A percentile compares a stretch with the other conserved stretches of the same genome.
Evolutionary conservation across 1,284 basidiomycete species (phyloP).

Genomic region (Pseudozyma hubeiensis): DNA sequence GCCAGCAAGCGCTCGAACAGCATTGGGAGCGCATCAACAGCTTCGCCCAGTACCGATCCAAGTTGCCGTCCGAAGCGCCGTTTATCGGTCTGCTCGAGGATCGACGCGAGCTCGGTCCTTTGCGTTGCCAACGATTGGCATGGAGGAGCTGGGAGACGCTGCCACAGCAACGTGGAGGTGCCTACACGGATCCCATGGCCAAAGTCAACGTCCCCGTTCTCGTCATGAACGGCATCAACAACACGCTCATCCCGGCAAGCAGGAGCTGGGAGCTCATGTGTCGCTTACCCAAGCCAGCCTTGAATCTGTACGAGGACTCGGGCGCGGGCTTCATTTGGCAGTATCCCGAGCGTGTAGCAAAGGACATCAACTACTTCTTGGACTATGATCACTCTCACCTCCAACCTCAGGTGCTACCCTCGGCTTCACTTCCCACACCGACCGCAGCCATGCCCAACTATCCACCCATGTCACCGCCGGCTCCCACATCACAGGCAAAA

Average conservation of each 20-base stretch:
- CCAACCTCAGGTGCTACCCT: slow-evolving; percentile 32
- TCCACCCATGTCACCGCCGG: background rate
- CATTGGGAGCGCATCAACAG: slow-evolving; percentile 41
- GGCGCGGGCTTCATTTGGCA: slow-evolving; percentile 43
- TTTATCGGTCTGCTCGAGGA: slow-evolving; percentile 41
- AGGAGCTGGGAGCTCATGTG: slow-evolving; percentile 47
- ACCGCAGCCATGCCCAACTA: background rate
- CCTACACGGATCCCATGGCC: slow-evolving; percentile 37
- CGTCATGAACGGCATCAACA: slow-evolving; percentile 43
- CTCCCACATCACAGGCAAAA: background rate
- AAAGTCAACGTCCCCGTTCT: slow-evolving; percentile 39
- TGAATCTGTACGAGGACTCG: slow-evolving; percentile 36
- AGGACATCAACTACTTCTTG: slow-evolving; percentile 41
- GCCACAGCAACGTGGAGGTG: slow-evolving; percentile 28
- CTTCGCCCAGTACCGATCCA: slow-evolving; percentile 38
- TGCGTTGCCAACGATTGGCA: slow-evolving; percentile 34
- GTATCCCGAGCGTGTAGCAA: slow-evolving; percentile 36
- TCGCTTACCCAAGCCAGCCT: slow-evolving; percentile 25
- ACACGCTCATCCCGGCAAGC: slow-evolving; percentile 38
- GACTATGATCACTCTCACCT: slow-evolving; percentile 33
- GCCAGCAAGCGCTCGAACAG: slow-evolving; percentile 33
- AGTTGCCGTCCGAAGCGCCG: slow-evolving; percentile 28
- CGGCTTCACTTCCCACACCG: slow-evolving; percentile 28
- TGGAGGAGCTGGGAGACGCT: slow-evolving; percentile 44
- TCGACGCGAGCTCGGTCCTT: slow-evolving; percentile 34